Evolutionary conservation across 768 basidiomycete species (phyloP), one percentile per base, ranked within the genome.

Genomic region (Boletellus sp.): DNA sequence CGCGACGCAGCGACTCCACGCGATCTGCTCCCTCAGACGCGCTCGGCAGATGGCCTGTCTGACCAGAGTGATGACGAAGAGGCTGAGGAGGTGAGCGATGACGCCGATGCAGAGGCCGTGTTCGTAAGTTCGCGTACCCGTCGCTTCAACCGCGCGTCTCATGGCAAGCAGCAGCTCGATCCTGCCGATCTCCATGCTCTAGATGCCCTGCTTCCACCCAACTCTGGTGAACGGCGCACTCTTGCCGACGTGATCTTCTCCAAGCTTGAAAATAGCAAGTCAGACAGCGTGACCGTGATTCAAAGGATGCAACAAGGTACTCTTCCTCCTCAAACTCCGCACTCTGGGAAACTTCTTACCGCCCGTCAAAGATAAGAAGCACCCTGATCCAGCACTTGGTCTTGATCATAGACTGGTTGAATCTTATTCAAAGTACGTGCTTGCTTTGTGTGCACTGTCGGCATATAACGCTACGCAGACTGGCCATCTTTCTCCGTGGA

Each of bases 161-260:
- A 48, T 19, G 40, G 20, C 41, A 43, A 43, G 13, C 61, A 90
- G 89, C 80, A 95, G 77, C 88, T 99, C 63, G 94, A 98, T 72
- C 83, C 88, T 51, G 83, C 76, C 53, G 96, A 98, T 70, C 76
- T 95, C 68, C 81, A 87, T 56, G 82, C 92, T 1, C 74, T 99
- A 32, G 94, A 97, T 58, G 75, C 82, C 13, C 74, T 93, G 26
- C 78, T 90, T 37, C 92, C 92, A 34, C 71, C 82, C 13, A 90
- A 85, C 68, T 76, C 81, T 15, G 78, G 79, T 7, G 85, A 90
- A 66, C 81, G 90, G 39, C 79, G 81, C 66, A 97, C 95, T 3
- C 73, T 99, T 26, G 96, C 96, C 26, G 96, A 99, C 66, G 76
- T 98, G n/a, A 99, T 98, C 51, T 91, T 99, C 64, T 79, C 89